phyloP scores from a whole-genome alignment of 805 yeast genomes.

The Yarrowia sp. region DNA sequence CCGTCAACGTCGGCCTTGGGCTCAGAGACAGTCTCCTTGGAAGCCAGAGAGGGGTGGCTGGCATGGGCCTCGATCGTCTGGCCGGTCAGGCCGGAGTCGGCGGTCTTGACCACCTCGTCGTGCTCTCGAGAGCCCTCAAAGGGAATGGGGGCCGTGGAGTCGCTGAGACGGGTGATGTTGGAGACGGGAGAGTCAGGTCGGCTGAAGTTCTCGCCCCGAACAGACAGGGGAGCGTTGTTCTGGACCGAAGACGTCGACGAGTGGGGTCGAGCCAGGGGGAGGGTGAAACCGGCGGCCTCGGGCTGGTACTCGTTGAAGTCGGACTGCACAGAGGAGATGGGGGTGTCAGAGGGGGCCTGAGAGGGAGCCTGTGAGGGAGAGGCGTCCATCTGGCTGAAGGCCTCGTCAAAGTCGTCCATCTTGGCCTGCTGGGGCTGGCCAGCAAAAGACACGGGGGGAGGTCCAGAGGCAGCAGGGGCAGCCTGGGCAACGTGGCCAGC shows the following conservation, averaged over 20 bases:
- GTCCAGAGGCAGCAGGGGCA: conserved; percentile 31
- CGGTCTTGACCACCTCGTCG: conserved; percentile 10
- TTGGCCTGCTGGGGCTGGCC: neutral
- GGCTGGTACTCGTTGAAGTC: conserved; percentile 32
- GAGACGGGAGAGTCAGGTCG: conserved; percentile 44
- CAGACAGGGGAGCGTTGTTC: conserved; percentile 88
- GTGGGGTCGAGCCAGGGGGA: conserved; percentile 59
- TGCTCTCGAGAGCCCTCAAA: conserved; percentile 25
- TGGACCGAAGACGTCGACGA: conserved; percentile 88
- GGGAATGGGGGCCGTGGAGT: conserved; percentile 24
- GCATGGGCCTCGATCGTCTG: neutral
- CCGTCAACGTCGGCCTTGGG: conserved; percentile 5
- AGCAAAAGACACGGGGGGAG: conserved; percentile 31
- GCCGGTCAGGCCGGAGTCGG: neutral
- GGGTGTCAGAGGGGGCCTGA: conserved; percentile 35
- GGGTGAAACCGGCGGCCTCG: conserved; percentile 39
- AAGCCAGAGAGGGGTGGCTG: neutral
- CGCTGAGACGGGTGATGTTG: conserved; percentile 19
- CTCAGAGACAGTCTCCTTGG: conserved; percentile 23
- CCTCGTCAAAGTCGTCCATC: conserved; percentile 32
- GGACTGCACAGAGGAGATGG: conserved; percentile 37
- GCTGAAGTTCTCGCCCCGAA: conserved; percentile 60
- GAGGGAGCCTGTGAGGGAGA: conserved; percentile 34
- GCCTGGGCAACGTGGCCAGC: neutral
- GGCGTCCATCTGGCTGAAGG: conserved; percentile 32